phyloP scores from a whole-genome alignment of 2,329 filamentous ascomycete species.

The Colletotrichum acutatum region DNA sequence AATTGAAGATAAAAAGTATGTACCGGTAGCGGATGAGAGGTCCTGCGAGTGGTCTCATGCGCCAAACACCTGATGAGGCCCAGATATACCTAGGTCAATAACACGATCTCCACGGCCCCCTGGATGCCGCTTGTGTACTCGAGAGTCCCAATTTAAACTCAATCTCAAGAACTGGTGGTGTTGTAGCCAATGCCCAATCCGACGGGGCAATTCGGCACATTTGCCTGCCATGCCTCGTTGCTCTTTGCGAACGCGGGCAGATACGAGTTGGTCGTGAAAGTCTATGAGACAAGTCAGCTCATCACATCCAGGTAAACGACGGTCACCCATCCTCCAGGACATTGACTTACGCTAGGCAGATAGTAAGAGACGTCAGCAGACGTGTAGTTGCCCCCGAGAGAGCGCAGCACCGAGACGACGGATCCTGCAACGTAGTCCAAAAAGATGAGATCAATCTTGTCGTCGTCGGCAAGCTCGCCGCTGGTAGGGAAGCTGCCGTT shows the following conservation, averaged over 20 bases:
- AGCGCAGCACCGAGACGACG: constrained; percentile 13
- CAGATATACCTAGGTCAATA: neutral
- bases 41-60: neutral
- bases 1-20: neutral
- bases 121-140: too few species aligned
- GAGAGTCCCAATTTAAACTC: neutral
- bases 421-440: constrained; percentile 21
- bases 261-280: constrained; percentile 24
- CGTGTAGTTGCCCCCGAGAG: constrained; percentile 15
- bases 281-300: neutral
- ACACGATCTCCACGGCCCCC: neutral
- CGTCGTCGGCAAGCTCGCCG: constrained; percentile 38
- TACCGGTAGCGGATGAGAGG: neutral
- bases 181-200: constrained; percentile 11
- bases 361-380: constrained; percentile 18
- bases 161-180: neutral
- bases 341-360: constrained; percentile 10
- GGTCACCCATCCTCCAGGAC: neutral
- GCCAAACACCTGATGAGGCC: neutral
- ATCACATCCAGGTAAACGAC: neutral
- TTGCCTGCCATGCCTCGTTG: constrained; percentile 8
- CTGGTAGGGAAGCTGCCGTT: constrained; percentile 58
- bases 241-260: constrained; percentile 11
- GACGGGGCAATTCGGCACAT: constrained; percentile 20
- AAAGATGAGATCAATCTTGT: constrained; percentile 22